Percentiles rank a stretch among this genome's conserved stretches.
Conservation (phyloP, 306 rosid genomes). For the Albizia julibrissin region DNA sequence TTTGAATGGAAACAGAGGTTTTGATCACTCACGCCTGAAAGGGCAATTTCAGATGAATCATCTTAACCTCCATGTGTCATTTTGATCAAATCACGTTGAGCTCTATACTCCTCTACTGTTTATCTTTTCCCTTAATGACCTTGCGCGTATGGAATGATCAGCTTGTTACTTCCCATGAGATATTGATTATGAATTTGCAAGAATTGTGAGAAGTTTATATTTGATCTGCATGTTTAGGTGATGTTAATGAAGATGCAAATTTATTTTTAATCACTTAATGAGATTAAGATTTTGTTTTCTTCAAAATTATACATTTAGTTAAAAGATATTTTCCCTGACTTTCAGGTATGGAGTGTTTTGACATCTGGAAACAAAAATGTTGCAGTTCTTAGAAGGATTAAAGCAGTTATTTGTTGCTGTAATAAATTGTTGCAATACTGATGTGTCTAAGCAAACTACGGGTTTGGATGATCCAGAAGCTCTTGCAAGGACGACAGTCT, state of each 20-base stretch:
- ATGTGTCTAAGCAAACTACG: slow-evolving; percentile 33
- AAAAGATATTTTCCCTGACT: neutral
- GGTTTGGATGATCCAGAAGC: slow-evolving; percentile 66
- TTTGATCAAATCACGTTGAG: neutral
- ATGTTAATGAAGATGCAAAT: neutral
- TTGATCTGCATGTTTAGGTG: slow-evolving; percentile 6
- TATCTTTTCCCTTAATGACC: neutral
- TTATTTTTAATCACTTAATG: neutral
- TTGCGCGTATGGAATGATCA: neutral
- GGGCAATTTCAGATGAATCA: neutral
- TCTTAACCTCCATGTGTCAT: neutral
- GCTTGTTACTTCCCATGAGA: neutral
- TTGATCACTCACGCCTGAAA: neutral
- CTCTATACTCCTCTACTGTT: neutral
- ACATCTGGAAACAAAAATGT: slow-evolving; percentile 52
- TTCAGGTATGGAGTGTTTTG: slow-evolving; percentile 72
- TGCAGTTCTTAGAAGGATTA: slow-evolving; percentile 65
- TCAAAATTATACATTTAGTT: neutral
- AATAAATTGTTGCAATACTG: slow-evolving; percentile 48
- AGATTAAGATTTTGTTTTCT: neutral
- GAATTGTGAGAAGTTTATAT: neutral
- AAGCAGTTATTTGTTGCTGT: slow-evolving; percentile 49
- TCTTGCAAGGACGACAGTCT: slow-evolving; percentile 71
- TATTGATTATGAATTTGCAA: neutral
- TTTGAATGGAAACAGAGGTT: neutral